phyloP scores from a whole-genome alignment of 169 alveolate genomes.

The Plasmodium cynomolgi region DNA sequence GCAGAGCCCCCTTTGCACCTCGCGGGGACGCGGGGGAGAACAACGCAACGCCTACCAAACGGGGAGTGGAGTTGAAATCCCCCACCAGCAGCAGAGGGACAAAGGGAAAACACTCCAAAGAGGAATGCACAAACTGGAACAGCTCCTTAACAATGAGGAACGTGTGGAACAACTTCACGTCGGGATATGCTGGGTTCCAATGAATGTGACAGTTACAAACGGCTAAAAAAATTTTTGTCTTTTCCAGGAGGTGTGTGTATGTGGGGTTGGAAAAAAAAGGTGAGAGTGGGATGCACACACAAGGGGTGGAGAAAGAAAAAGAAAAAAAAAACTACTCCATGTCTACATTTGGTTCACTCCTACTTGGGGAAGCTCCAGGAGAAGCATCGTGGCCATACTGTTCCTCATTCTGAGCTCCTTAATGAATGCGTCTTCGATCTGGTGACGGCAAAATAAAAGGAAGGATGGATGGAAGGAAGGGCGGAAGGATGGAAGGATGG shows the following conservation, averaged over 20 bases:
- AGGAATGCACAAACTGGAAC: conserved; percentile 13
- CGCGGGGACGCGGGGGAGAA: background rate
- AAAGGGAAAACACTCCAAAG: conserved; percentile 1
- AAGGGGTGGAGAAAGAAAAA: background rate
- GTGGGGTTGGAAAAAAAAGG: background rate
- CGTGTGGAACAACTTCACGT: conserved; percentile 29
- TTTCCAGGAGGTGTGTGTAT: background rate
- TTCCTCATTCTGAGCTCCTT: conserved; percentile 17
- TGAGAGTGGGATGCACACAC: background rate
- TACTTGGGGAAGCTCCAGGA: conserved; percentile 31
- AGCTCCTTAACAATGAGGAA: conserved; percentile 43
- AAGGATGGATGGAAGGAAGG: too few relatives aligned
- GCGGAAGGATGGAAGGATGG: too few relatives aligned
- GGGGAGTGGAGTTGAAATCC: conserved; percentile 59
- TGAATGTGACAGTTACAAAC: conserved; percentile 50
- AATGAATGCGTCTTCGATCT: conserved; percentile 61
- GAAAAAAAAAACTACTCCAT: background rate
- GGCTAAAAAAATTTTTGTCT: conserved; percentile 1
- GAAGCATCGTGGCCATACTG: conserved; percentile 51
- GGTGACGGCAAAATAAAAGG: background rate
- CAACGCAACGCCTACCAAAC: background rate
- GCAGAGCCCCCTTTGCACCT: background rate
- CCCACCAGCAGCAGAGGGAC: conserved; percentile 53
- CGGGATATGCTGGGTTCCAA: conserved; percentile 65
- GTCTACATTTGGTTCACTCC: background rate